Conservation (phyloP, 228 moss, liverwort and hornwort species). For the Sphagnum fallax region DNA sequence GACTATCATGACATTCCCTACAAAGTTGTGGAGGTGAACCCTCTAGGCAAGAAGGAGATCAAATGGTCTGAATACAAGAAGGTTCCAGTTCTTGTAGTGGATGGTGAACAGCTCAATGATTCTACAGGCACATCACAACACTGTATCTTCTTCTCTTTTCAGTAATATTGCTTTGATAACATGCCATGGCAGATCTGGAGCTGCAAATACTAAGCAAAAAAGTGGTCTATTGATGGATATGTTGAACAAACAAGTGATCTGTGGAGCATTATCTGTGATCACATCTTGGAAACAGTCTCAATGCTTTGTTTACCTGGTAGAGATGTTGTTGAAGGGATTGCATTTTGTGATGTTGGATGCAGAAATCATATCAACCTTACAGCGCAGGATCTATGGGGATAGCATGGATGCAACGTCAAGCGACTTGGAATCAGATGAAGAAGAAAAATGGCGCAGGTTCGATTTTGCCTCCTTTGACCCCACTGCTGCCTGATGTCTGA, state of each 20-base stretch:
- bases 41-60: slow-evolving; percentile 86
- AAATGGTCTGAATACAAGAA: slow-evolving; percentile 99
- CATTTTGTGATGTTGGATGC: slow-evolving; percentile 23
- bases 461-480: not conserved
- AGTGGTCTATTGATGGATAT: not conserved
- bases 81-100: slow-evolving; percentile 84
- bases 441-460: slow-evolving; percentile 93
- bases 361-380: slow-evolving; percentile 74
- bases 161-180: not conserved
- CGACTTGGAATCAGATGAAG: slow-evolving; percentile 38
- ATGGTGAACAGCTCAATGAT: slow-evolving; percentile 79
- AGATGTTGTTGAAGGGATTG: slow-evolving; percentile 2
- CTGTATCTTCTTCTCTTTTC: not conserved
- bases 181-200: not conserved
- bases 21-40: slow-evolving; percentile 92
- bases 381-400: slow-evolving; percentile 31
- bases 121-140: slow-evolving; percentile 55
- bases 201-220: not conserved
- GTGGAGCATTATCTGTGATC: not conserved
- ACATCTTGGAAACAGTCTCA: too few species aligned
- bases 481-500: too few species aligned
- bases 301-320: too few species aligned
- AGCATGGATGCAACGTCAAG: slow-evolving; percentile 5
- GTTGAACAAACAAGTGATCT: not conserved
- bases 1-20: slow-evolving; percentile 90